Percentiles rank a stretch among this genome's conserved stretches.
phyloP scores from a whole-genome alignment of 495 filamentous ascomycete species.

The Cercophora newfieldiana region DNA sequence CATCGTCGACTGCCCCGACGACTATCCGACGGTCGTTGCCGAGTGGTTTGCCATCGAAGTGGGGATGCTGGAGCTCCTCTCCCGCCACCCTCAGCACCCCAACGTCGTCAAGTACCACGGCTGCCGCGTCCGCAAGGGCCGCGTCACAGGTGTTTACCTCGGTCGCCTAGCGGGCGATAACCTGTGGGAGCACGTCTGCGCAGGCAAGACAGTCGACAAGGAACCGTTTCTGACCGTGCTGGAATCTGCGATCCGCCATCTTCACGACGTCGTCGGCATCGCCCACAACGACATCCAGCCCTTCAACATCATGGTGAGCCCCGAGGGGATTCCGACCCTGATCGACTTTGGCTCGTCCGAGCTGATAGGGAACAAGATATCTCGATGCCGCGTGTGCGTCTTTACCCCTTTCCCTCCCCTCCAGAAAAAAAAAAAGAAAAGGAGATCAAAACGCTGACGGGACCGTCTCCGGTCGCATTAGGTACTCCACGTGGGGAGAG shows the following conservation, averaged over 20 bases:
- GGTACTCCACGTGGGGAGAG: too few relatives aligned
- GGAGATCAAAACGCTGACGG: too few relatives aligned
- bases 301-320: background rate
- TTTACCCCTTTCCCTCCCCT: too few relatives aligned
- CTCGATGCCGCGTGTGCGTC: too few relatives aligned
- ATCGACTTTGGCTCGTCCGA: slow-evolving; percentile 5
- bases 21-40: background rate
- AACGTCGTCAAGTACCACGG: slow-evolving; percentile 11
- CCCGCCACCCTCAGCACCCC: background rate
- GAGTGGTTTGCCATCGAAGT: background rate
- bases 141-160: background rate
- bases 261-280: slow-evolving; percentile 8
- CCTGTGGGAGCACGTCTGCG: background rate
- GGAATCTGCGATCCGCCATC: background rate
- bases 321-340: background rate
- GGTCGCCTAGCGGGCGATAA: background rate
- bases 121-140: slow-evolving; percentile 9
- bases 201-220: slow-evolving; percentile 5
- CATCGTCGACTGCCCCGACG: background rate
- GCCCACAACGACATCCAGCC: slow-evolving; percentile 13
- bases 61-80: slow-evolving; percentile 3
- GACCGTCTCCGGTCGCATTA: too few relatives aligned
- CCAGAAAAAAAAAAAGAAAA: too few relatives aligned
- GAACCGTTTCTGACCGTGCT: background rate
- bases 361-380: too few relatives aligned